Conservation (phyloP, 2,329 filamentous ascomycete species). For the Arthrobotrys sinensis region DNA sequence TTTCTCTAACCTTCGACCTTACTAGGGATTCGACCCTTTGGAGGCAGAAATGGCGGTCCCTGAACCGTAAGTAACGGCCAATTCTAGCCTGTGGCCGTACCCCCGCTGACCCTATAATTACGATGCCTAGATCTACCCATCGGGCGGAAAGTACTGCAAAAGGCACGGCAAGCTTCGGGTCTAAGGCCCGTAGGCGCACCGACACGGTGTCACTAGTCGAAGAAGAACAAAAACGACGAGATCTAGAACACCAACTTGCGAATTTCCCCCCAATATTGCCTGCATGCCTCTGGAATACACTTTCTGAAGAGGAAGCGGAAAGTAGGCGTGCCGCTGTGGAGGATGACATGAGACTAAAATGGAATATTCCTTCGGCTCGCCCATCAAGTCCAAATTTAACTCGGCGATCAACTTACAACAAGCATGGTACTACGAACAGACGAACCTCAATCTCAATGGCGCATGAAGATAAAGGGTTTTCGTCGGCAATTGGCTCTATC, state of each 20-base stretch:
- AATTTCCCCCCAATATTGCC: constrained; percentile 54
- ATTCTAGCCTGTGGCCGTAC: neutral
- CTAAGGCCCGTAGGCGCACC: constrained; percentile 50
- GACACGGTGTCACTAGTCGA: constrained; percentile 48
- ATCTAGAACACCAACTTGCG: constrained; percentile 51
- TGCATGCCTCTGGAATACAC: constrained; percentile 42
- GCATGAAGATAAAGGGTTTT: constrained; percentile 45
- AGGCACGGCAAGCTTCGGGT: constrained; percentile 54
- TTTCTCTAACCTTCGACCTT: neutral
- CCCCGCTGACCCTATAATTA: neutral
- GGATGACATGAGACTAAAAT: constrained; percentile 56
- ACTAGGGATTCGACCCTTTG: constrained; percentile 46
- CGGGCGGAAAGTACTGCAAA: constrained; percentile 32
- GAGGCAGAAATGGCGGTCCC: constrained; percentile 18
- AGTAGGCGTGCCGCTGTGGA: constrained; percentile 47
- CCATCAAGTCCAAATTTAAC: constrained; percentile 48
- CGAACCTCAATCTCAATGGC: constrained; percentile 43
- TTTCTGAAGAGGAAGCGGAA: constrained; percentile 54
- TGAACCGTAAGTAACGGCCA: constrained; percentile 34
- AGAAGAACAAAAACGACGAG: constrained; percentile 51
- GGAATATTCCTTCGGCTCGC: constrained; percentile 45
- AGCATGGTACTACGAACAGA: constrained; percentile 34
- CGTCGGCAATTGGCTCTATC: constrained; percentile 24
- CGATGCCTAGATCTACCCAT: constrained; percentile 23
- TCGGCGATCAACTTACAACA: constrained; percentile 53